These are phyloP conservation scores for Ambrosia artemisiifolia DNA, from an alignment of 129 eudicot genomes.

Conservation along the genomic window DNA sequence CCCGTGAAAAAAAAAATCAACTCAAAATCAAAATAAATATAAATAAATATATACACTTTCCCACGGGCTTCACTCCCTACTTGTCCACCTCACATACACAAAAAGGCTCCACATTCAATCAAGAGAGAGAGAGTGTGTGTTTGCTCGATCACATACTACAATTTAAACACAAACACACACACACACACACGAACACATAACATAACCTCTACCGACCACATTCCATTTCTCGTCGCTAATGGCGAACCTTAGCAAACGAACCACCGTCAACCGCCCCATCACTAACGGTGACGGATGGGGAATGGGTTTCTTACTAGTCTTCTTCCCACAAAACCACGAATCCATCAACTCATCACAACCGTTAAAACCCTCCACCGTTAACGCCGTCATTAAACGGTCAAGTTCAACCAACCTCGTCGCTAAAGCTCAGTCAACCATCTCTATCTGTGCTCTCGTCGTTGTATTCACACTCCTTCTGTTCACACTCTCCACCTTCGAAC, in stretches of 20 bases:
- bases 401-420: slow-evolving; percentile 40
- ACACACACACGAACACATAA: background rate
- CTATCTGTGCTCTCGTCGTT: slow-evolving; percentile 63
- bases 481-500: slow-evolving; percentile 77
- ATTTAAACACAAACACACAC: slow-evolving; percentile 16
- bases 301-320: slow-evolving; percentile 80
- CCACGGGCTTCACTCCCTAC: too few relatives aligned
- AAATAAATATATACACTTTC: too few relatives aligned
- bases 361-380: slow-evolving; percentile 17
- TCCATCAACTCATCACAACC: slow-evolving; percentile 10
- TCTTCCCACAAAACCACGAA: slow-evolving; percentile 64
- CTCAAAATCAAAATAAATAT: too few relatives aligned
- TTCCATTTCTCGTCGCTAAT: background rate
- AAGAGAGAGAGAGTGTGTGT: too few relatives aligned
- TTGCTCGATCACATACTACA: background rate
- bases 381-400: slow-evolving; percentile 34
- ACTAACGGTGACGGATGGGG: slow-evolving; percentile 45
- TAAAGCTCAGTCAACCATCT: slow-evolving; percentile 78
- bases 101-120: background rate
- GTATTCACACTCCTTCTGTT: slow-evolving; percentile 64
- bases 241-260: slow-evolving; percentile 25
- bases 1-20: too few relatives aligned
- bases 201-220: background rate
- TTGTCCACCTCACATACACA: background rate
- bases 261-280: slow-evolving; percentile 2